phyloP scores from a whole-genome alignment of 345 rosid species.

The Salix koriyanagi region DNA sequence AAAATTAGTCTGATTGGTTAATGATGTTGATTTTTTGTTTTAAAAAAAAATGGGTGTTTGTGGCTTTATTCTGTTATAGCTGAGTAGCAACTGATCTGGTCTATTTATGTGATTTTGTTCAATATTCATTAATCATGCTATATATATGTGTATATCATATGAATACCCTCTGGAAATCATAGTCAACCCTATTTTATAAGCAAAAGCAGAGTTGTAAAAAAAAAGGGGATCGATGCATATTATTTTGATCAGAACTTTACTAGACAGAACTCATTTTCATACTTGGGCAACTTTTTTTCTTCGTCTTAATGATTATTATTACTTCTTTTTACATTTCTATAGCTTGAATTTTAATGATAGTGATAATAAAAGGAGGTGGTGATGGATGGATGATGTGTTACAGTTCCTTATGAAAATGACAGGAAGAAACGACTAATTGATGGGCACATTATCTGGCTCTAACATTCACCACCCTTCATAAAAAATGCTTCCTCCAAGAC shows the following conservation, averaged over 20 bases:
- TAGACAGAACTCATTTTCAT: background rate
- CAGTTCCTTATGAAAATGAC: background rate
- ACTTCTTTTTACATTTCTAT: background rate
- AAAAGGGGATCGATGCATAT: background rate
- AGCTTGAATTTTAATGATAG: background rate
- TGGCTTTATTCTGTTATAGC: background rate
- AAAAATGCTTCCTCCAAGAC: constrained; percentile 86
- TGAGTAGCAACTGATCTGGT: background rate
- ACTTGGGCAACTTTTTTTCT: background rate
- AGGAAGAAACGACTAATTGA: constrained; percentile 22
- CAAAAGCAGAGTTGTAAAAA: background rate
- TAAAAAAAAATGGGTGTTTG: background rate
- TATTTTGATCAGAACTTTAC: background rate
- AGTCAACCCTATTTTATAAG: background rate
- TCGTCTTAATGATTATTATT: background rate
- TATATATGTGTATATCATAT: background rate
- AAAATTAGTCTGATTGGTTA: background rate
- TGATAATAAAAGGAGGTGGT: background rate
- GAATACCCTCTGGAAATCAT: background rate
- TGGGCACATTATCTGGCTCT: constrained; percentile 95
- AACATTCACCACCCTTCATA: constrained; percentile 58
- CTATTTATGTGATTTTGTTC: background rate
- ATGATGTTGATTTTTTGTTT: background rate
- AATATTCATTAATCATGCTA: background rate
- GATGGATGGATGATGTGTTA: background rate